Base-by-base conservation (phyloP, 2,329 filamentous ascomycete genomes). In the Colletotrichum tofieldiae region DNA sequence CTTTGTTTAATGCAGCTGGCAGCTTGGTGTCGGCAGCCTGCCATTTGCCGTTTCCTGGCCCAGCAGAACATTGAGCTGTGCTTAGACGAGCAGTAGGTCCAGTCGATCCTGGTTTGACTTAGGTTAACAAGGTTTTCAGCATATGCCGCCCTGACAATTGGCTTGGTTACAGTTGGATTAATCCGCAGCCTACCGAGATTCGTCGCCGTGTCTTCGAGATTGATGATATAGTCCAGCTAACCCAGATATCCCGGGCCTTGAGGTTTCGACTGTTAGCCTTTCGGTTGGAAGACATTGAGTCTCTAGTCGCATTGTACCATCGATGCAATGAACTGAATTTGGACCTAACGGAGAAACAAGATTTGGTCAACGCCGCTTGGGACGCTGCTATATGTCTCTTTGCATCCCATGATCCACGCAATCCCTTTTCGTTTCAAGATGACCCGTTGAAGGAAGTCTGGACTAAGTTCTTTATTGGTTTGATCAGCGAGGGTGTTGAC, bases 11-110 rank as follows among this genome's bases (percentile, higher is more conserved):
- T 14, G 12, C 29, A 68, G 58, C 43, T 47, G 14, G 66, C 59
- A 9, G 51, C 14, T 8, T 0, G 5, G 6, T 16, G 6, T 2
- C 9, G 3, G 2, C 59, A 58, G 60, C 32, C 66, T 12, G 5
- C 11, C 6, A 41, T 69, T 55, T 66, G 67, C 55, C 61, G 29
- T n/a, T 70, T 70, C 23, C 23, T 70, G 2, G 54, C 43, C 9
- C 29, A 56, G 2, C 55, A 60, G 5, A 60, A 66, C 9, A 5
- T 41, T 18, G 18, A 20, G 4, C 6, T 66, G 8, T 70, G 67
- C 29, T 5, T 55, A 7, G 52, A 39, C 8, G 62, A 70, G 14
- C 26, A 49, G 54, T 66, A 41, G 58, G 45, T 20, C 4, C 1
- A 4, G 16, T 26, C 9, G 1, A 9, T 23, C 39, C 9, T 58